Evolutionary conservation across 2,329 filamentous ascomycete species (phyloP).

Genomic region (Claviceps citrina): DNA sequence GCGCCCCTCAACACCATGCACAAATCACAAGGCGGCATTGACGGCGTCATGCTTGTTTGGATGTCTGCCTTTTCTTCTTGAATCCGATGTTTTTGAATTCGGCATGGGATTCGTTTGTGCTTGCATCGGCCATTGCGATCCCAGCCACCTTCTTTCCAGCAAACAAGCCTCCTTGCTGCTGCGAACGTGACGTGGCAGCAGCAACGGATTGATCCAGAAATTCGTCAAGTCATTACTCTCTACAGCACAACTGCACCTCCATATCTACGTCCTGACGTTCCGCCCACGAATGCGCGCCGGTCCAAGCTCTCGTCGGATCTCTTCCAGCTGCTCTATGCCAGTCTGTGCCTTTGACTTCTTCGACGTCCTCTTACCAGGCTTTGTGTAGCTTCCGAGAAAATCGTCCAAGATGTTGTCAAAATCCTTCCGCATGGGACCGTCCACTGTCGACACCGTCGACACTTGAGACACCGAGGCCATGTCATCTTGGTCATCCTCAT

Average conservation of each 20-base stretch:
- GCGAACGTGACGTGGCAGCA: too few relatives aligned
- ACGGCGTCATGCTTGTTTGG: too few relatives aligned
- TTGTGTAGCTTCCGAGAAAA: conserved; percentile 63
- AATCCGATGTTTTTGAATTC: too few relatives aligned
- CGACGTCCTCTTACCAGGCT: conserved; percentile 55
- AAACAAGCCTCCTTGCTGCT: too few relatives aligned
- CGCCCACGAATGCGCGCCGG: conserved; percentile 46
- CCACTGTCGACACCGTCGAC: conserved; percentile 50
- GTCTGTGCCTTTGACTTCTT: conserved; percentile 70
- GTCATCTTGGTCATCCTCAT: conserved; percentile 33
- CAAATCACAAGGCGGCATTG: too few relatives aligned
- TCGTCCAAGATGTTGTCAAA: conserved; percentile 89
- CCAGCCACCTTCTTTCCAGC: background rate
- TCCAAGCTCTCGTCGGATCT: conserved; percentile 67
- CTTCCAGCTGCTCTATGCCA: conserved; percentile 79
- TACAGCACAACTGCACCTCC: background rate
- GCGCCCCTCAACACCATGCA: too few relatives aligned
- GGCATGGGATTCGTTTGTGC: too few relatives aligned
- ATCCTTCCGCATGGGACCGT: conserved; percentile 54
- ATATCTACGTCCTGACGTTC: conserved; percentile 2
- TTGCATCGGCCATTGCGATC: background rate
- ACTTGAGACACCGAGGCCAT: conserved; percentile 43
- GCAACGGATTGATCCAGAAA: background rate
- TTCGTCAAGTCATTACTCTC: conserved; percentile 4
- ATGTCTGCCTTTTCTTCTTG: background rate